These are phyloP conservation scores for Populus ilicifolia DNA, from an alignment of 345 rosid genomes.

Conservation along the genomic window DNA sequence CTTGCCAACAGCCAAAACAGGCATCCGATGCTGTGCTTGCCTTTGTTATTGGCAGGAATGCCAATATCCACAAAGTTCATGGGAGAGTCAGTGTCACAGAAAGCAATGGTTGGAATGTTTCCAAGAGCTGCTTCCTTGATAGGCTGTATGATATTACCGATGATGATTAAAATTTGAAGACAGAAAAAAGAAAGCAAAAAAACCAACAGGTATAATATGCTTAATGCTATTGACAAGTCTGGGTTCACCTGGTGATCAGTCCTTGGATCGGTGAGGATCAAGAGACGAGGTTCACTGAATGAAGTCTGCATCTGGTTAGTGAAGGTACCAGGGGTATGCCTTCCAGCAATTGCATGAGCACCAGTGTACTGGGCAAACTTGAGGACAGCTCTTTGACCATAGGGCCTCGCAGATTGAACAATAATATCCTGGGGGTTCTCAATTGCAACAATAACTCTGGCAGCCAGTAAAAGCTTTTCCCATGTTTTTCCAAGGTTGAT, in stretches of 20 bases:
- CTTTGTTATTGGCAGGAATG: slow-evolving; percentile 95
- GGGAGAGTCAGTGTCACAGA: slow-evolving; percentile 95
- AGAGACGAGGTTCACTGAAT: slow-evolving; percentile 78
- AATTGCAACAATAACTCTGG: slow-evolving; percentile 76
- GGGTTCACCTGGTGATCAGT: slow-evolving; percentile 84
- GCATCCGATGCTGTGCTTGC: slow-evolving; percentile 94
- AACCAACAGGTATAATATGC: neutral
- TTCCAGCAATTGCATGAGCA: slow-evolving; percentile 94
- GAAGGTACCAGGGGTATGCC: slow-evolving; percentile 98
- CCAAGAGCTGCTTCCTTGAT: slow-evolving; percentile 96
- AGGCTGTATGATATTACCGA: slow-evolving; percentile 49
- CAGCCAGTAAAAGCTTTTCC: slow-evolving; percentile 89
- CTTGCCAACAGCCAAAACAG: slow-evolving; percentile 93
- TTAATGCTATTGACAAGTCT: no score
- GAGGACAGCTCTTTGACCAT: slow-evolving; percentile 93
- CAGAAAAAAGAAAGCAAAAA: neutral
- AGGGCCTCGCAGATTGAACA: slow-evolving; percentile 95
- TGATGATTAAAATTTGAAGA: neutral
- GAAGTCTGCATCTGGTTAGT: slow-evolving; percentile 93
- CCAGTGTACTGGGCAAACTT: slow-evolving; percentile 96
- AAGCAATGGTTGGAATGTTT: slow-evolving; percentile 90
- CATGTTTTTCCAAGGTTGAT: slow-evolving; percentile 89
- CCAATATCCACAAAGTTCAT: slow-evolving; percentile 91
- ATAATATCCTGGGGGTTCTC: slow-evolving; percentile 91
- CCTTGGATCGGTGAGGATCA: slow-evolving; percentile 93